Base-by-base conservation (phyloP, 495 filamentous ascomycete species). In the Talaromyces thailandensis region DNA sequence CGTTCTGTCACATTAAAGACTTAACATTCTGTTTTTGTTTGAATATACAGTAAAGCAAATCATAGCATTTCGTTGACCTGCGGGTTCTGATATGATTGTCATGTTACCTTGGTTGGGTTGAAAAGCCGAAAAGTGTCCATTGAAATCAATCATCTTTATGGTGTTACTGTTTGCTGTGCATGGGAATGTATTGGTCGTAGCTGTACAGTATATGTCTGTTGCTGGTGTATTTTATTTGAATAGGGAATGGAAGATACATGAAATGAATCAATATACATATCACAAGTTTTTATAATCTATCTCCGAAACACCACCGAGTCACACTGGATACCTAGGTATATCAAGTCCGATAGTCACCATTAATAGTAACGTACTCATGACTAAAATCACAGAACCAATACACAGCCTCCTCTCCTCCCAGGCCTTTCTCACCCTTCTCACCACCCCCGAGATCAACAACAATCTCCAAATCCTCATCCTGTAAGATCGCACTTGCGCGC, bases 331-430 rank as follows among this genome's bases (percentile, higher is more conserved):
- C 3, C 29, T 59, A 11, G 3, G 31, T 25, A 14, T 9, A 56
- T 74, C 66, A 93, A 62, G 91, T 94, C 65, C 91, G 77, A 76
- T 96, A 96, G 73, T 96, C 91, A 53, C 89, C 91, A 73, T 96
- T 95, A 69, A 95, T 96, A 37, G 91, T 95, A 45, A 88, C 91
- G 79, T 94, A 98, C 77, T 98, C 94, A 73, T 97, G 94, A 75
- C 92, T 96, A 75, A 96, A 95, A 77, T 98, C 94, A 73, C 94
- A 98, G 65, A 93, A 96, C 88, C 91, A 98, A 73, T 92, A 92
- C 9, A 86, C 85, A 9, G 88, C 90, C 73, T 93, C 86, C 70
- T 92, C 85, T 26, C 89, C 88, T 61, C 73, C 80, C 29, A 79
- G 81, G 32, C 86, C 87, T n/a, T 68, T 61, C 63, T 68, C 69